These are phyloP conservation scores for Ambrosiella xylebori DNA, from an alignment of 2,329 filamentous ascomycete species.

Conservation along the genomic window DNA sequence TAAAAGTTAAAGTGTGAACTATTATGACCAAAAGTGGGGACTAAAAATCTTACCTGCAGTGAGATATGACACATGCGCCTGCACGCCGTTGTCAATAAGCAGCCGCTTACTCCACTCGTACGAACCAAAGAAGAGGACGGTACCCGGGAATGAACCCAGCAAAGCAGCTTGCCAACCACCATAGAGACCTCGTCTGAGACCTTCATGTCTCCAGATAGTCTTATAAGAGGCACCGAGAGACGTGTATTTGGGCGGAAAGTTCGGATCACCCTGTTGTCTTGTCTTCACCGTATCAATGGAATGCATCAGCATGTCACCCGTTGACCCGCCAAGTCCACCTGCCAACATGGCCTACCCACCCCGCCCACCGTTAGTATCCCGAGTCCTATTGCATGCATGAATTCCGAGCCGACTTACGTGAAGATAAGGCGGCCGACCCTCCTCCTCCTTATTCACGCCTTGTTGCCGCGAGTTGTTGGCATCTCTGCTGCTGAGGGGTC, in stretches of 20 bases:
- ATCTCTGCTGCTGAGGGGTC: slow-evolving; percentile 3
- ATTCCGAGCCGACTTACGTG: slow-evolving; percentile 21
- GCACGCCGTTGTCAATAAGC: slow-evolving; percentile 70
- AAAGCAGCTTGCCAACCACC: slow-evolving; percentile 87
- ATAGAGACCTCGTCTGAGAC: slow-evolving; percentile 69
- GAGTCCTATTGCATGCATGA: background rate
- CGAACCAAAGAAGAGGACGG: slow-evolving; percentile 84
- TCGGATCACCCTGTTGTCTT: slow-evolving; percentile 87
- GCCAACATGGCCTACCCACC: slow-evolving; percentile 69
- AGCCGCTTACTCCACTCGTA: slow-evolving; percentile 90
- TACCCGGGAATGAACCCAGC: slow-evolving; percentile 82
- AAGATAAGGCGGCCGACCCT: slow-evolving; percentile 27
- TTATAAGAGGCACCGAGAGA: slow-evolving; percentile 80
- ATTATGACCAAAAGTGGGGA: slow-evolving; percentile 4
- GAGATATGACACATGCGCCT: slow-evolving; percentile 72
- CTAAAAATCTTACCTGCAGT: slow-evolving; percentile 44
- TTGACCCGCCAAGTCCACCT: slow-evolving; percentile 79
- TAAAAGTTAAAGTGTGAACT: background rate
- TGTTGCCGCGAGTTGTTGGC: slow-evolving; percentile 4
- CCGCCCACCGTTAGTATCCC: background rate
- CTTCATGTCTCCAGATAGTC: slow-evolving; percentile 87
- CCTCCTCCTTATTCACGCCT: slow-evolving; percentile 22
- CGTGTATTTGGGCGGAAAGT: slow-evolving; percentile 81
- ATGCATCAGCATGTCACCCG: slow-evolving; percentile 96
- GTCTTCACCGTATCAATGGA: slow-evolving; percentile 98